Evolutionary conservation across 2,329 filamentous ascomycete species (phyloP).

Genomic region (Aplosporella prunicola): DNA sequence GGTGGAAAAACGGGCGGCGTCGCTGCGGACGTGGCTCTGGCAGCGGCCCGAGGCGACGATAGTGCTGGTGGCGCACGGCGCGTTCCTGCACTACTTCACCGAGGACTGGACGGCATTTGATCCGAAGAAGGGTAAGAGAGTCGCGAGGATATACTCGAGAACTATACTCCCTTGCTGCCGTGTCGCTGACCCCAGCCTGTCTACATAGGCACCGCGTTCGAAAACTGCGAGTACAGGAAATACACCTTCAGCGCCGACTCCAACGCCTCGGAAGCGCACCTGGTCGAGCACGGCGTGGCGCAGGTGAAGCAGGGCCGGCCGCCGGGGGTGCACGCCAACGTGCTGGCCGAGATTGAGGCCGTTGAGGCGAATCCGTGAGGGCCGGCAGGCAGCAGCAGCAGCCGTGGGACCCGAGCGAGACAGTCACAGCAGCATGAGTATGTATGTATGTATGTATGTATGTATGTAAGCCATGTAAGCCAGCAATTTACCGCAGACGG

Average conservation of each 20-base stretch:
- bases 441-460: no score
- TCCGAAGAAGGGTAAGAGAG: constrained; percentile 33
- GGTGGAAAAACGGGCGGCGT: constrained; percentile 21
- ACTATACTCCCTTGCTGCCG: no score
- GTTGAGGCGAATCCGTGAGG: constrained; percentile 4
- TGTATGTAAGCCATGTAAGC: no score
- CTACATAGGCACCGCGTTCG: constrained; percentile 20
- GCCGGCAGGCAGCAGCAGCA: no score
- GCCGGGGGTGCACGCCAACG: constrained; percentile 8
- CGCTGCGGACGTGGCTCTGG: constrained; percentile 45
- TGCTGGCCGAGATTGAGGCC: constrained; percentile 1
- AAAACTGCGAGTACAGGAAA: constrained; percentile 26
- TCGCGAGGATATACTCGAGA: neutral
- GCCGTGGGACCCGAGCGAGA: no score
- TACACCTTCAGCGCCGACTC: constrained; percentile 22
- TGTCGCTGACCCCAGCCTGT: no score
- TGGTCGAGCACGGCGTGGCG: constrained; percentile 20
- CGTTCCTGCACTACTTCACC: constrained; percentile 75
- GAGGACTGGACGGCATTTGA: constrained; percentile 63
- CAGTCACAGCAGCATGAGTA: no score
- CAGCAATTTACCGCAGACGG: no score
- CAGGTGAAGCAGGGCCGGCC: constrained; percentile 14
- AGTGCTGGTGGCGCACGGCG: constrained; percentile 71
- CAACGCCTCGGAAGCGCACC: constrained; percentile 20
- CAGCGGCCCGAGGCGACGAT: constrained; percentile 52